A percentile compares a stretch with the other conserved stretches of the same genome.
Evolutionary conservation across 805 yeast genomes (phyloP).

Genomic region (Gaillardinia entomophila): DNA sequence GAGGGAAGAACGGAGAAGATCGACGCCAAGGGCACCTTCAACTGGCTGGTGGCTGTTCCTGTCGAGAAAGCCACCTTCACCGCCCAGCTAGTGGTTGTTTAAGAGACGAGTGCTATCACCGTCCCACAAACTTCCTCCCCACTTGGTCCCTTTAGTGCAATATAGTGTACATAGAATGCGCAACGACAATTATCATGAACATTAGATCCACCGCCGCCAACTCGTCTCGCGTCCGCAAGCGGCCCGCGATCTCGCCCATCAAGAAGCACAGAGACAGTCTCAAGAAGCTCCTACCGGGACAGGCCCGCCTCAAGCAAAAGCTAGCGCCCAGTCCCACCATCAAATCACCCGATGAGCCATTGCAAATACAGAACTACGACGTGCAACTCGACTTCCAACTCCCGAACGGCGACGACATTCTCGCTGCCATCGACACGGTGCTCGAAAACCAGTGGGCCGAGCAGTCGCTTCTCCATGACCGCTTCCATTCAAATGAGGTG

Average conservation of each 20-base stretch:
- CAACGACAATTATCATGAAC: too few species aligned
- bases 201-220: slow-evolving; percentile 35
- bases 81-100: too few species aligned
- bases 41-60: too few species aligned
- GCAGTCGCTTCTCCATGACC: slow-evolving; percentile 18
- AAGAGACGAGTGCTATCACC: too few species aligned
- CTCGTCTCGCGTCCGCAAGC: slow-evolving; percentile 26
- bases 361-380: slow-evolving; percentile 25
- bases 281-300: slow-evolving; percentile 21
- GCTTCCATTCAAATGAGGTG: slow-evolving; percentile 13
- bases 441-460: slow-evolving; percentile 36
- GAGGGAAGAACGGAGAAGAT: too few species aligned
- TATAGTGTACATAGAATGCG: too few species aligned
- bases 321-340: neutral
- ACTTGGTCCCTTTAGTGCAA: too few species aligned
- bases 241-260: slow-evolving; percentile 16
- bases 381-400: slow-evolving; percentile 36
- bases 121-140: too few species aligned
- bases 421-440: slow-evolving; percentile 26
- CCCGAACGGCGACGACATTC: slow-evolving; percentile 20
- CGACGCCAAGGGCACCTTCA: too few species aligned
- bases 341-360: neutral
- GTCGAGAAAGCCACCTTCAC: too few species aligned
- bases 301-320: slow-evolving; percentile 10
- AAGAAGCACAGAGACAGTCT: slow-evolving; percentile 18